Conservation (phyloP, 73 alveolate genomes). For the Urostyla sp. region DNA sequence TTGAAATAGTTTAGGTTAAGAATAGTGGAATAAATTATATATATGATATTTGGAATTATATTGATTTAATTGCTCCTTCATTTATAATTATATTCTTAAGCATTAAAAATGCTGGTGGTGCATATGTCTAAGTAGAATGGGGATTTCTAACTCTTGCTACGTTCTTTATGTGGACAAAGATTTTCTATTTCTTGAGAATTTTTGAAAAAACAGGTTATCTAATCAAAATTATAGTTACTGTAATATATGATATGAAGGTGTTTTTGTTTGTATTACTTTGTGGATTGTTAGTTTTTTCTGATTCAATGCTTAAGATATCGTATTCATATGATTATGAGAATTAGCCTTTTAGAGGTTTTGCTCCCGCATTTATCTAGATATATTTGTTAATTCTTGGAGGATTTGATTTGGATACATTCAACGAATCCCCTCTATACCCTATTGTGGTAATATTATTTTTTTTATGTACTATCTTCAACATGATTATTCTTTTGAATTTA, state of each 20-base stretch:
- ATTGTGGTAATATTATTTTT: slow-evolving; percentile 42
- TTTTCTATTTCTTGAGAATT: slow-evolving; percentile 55
- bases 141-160: no score
- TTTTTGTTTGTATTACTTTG: slow-evolving; percentile 34
- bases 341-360: no score
- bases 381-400: no score
- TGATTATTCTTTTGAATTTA: slow-evolving; percentile 67
- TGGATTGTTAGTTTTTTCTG: slow-evolving; percentile 9
- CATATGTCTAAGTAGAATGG: no score
- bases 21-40: slow-evolving; percentile 21
- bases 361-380: no score
- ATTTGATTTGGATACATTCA: no score
- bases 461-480: slow-evolving; percentile 59
- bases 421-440: no score
- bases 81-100: background rate
- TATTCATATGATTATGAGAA: slow-evolving; percentile 7
- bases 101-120: slow-evolving; percentile 3
- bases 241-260: slow-evolving; percentile 26
- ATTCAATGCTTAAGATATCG: slow-evolving; percentile 3
- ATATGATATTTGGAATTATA: slow-evolving; percentile 40
- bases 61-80: slow-evolving; percentile 31
- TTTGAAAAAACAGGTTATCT: slow-evolving; percentile 44
- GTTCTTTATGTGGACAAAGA: slow-evolving; percentile 49
- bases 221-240: slow-evolving; percentile 30
- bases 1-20: slow-evolving; percentile 11